Conservation (phyloP, 305 asterid genomes). For the Striga hermonthica region DNA sequence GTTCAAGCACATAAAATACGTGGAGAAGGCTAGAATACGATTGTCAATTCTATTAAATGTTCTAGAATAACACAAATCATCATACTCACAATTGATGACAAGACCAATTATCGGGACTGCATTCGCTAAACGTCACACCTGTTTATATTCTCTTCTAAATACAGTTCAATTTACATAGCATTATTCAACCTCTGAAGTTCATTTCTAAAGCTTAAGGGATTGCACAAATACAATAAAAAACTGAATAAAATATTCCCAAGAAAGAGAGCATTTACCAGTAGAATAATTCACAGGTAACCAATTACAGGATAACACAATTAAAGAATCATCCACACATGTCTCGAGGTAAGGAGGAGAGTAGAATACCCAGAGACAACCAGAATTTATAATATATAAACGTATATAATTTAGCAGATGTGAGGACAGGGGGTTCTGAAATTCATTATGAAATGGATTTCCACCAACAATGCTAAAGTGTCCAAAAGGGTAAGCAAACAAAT, state of each 20-base stretch:
- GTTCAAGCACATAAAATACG: neutral
- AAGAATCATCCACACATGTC: neutral
- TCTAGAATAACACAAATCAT: constrained; percentile 3
- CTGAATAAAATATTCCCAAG: neutral
- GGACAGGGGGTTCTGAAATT: no score
- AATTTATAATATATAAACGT: no score
- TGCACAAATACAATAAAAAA: neutral
- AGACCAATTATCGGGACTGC: no score
- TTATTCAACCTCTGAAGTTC: neutral
- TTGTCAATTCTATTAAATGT: neutral
- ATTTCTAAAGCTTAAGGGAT: constrained; percentile 2
- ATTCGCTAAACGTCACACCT: neutral
- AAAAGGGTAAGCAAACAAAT: no score
- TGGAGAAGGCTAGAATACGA: no score
- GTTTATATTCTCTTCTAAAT: neutral
- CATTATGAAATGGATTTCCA: no score
- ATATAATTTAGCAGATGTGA: no score
- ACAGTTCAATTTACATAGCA: neutral
- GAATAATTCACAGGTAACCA: neutral
- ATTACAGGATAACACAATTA: neutral
- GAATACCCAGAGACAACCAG: neutral
- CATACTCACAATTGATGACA: neutral
- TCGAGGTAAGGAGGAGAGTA: neutral
- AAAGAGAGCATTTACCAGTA: constrained; percentile 1
- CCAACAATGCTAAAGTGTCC: no score